Evolutionary conservation across 2,329 filamentous ascomycete species (phyloP).

Genomic region (Alternaria tenuissima): DNA sequence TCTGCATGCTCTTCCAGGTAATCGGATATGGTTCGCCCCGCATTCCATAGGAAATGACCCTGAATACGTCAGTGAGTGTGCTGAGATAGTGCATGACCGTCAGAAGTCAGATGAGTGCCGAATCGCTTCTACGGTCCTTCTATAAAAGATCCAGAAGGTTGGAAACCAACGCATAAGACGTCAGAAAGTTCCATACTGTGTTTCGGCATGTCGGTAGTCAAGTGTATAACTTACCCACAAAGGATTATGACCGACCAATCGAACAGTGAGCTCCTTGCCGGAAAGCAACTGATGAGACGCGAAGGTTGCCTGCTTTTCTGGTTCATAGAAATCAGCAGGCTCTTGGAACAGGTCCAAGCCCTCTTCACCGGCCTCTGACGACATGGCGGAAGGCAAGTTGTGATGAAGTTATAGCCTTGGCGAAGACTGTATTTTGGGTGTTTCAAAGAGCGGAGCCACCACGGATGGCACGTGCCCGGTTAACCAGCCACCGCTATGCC

Average conservation of each 20-base stretch:
- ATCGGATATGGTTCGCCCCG: constrained; percentile 76
- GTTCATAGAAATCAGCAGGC: constrained; percentile 80
- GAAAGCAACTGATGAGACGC: constrained; percentile 74
- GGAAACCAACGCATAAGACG: not conserved
- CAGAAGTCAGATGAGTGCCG: not conserved
- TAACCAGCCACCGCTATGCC: constrained; percentile 21
- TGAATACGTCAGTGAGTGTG: constrained; percentile 29
- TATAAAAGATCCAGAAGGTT: constrained; percentile 1
- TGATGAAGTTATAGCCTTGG: constrained; percentile 25
- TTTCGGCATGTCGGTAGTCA: not conserved
- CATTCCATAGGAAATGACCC: constrained; percentile 93
- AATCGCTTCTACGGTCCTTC: not conserved
- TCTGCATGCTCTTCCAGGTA: constrained; percentile 77
- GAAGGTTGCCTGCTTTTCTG: constrained; percentile 77
- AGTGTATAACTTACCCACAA: constrained; percentile 70
- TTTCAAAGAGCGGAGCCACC: constrained; percentile 19
- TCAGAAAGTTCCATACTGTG: constrained; percentile 6
- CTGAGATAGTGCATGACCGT: not conserved
- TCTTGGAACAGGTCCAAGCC: constrained; percentile 75
- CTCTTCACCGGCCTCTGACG: constrained; percentile 45
- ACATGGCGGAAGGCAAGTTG: constrained; percentile 31
- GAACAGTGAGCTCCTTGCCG: constrained; percentile 71
- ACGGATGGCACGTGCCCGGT: constrained; percentile 15
- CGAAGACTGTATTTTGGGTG: constrained; percentile 30
- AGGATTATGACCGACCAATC: constrained; percentile 85